phyloP scores from a whole-genome alignment of 495 filamentous ascomycete species.

The Hyaloscypha bicolor region DNA sequence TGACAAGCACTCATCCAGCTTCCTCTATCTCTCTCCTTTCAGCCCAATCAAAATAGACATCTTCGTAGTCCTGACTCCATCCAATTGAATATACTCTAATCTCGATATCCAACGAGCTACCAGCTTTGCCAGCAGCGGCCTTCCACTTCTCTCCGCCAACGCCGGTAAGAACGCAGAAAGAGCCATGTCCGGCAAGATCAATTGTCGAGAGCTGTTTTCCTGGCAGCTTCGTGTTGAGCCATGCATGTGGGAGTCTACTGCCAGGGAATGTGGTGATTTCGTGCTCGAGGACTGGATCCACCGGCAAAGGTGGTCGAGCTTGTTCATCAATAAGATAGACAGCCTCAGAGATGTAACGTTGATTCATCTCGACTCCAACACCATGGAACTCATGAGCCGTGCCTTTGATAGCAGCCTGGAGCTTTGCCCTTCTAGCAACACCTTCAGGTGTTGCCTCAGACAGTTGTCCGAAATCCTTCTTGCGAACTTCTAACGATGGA shows the following conservation, averaged over 20 bases:
- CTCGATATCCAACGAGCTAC: constrained; percentile 37
- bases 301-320: constrained; percentile 30
- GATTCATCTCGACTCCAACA: constrained; percentile 54
- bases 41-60: constrained; percentile 56
- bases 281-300: constrained; percentile 38
- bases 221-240: constrained; percentile 49
- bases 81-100: constrained; percentile 51
- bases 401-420: constrained; percentile 41
- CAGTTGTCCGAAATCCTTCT: constrained; percentile 38
- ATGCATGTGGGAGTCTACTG: constrained; percentile 54
- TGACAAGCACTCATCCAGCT: constrained; percentile 50
- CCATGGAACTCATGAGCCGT: constrained; percentile 51
- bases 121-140: constrained; percentile 41
- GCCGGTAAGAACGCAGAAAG: constrained; percentile 51
- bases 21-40: constrained; percentile 49
- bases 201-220: constrained; percentile 48
- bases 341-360: constrained; percentile 43
- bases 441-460: constrained; percentile 39
- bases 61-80: constrained; percentile 50
- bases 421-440: constrained; percentile 34
- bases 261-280: constrained; percentile 52
- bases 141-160: constrained; percentile 54
- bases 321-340: constrained; percentile 44
- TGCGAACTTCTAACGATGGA: constrained; percentile 35
- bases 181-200: constrained; percentile 53